Conservation (phyloP, 1,284 basidiomycete genomes). For the Coriolopsis trogii region DNA sequence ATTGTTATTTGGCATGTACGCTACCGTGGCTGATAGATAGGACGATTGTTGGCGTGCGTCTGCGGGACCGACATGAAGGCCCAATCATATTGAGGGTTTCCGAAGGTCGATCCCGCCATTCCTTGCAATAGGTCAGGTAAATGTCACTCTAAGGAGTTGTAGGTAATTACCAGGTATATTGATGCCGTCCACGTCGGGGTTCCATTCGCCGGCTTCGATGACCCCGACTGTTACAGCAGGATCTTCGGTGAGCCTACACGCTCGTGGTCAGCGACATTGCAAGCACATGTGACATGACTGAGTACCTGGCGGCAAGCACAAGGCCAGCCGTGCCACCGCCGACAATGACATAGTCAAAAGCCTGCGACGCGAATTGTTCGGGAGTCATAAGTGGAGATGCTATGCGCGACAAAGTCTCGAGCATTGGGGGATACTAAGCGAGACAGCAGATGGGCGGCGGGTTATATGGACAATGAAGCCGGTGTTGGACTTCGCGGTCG, state of each 20-base stretch:
- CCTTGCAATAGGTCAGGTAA: background rate
- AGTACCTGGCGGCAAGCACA: constrained; percentile 11
- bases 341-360: constrained; percentile 33
- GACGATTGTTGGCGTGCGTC: constrained; percentile 15
- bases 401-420: too few species aligned
- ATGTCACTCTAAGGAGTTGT: background rate
- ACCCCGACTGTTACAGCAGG: constrained; percentile 37
- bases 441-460: too few species aligned
- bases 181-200: constrained; percentile 23
- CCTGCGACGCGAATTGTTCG: constrained; percentile 22
- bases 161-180: background rate
- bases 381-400: too few species aligned
- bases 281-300: background rate
- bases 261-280: background rate
- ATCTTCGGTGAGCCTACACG: constrained; percentile 43
- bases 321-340: constrained; percentile 22
- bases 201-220: constrained; percentile 32
- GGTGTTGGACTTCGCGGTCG: too few species aligned
- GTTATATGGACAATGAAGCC: too few species aligned
- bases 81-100: constrained; percentile 23
- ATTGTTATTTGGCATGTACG: background rate
- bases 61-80: constrained; percentile 23
- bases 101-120: constrained; percentile 9
- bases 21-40: constrained; percentile 17
- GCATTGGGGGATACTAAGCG: too few species aligned